Conservation (phyloP, 352 stramenopile species). For the Phytopythium oedochilum region DNA sequence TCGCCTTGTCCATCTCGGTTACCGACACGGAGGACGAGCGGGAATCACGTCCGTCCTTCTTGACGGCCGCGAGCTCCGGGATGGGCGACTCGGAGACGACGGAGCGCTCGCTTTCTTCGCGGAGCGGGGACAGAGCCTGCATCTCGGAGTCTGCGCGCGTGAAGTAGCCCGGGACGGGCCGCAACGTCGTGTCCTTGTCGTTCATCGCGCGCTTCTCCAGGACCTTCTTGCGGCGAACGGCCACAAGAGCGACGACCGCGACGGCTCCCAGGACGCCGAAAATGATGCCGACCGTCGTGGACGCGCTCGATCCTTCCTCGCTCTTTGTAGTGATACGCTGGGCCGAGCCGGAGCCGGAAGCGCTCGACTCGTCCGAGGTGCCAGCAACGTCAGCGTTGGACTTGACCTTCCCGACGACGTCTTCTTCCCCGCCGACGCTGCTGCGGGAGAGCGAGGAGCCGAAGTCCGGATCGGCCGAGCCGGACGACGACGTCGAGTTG, state of each 20-base stretch:
- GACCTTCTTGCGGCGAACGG: conserved; percentile 50
- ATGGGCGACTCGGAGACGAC: conserved; percentile 34
- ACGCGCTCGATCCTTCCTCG: conserved; percentile 20
- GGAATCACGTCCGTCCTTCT: conserved; percentile 28
- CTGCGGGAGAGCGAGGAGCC: neutral
- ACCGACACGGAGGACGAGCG: conserved; percentile 44
- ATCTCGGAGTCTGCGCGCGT: conserved; percentile 12
- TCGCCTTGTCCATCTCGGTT: conserved; percentile 25
- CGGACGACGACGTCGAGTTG: conserved; percentile 20
- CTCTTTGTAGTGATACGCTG: conserved; percentile 42
- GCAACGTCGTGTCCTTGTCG: conserved; percentile 27
- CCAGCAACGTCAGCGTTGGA: neutral
- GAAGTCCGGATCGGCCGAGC: conserved; percentile 3
- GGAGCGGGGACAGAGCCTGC: conserved; percentile 29
- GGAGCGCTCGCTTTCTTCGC: neutral
- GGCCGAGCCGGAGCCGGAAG: conserved; percentile 7
- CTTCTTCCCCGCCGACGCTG: conserved; percentile 15
- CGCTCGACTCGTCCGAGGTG: conserved; percentile 3
- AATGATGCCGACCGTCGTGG: conserved; percentile 42
- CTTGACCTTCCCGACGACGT: conserved; percentile 23
- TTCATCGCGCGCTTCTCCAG: conserved; percentile 38
- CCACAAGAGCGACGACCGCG: conserved; percentile 39
- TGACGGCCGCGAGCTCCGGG: conserved; percentile 32
- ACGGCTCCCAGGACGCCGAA: conserved; percentile 39
- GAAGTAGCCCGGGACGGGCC: conserved; percentile 36